These are phyloP conservation scores for Crithidia fasciculata DNA, from an alignment of 208 protist genomes.

Conservation along the genomic window DNA sequence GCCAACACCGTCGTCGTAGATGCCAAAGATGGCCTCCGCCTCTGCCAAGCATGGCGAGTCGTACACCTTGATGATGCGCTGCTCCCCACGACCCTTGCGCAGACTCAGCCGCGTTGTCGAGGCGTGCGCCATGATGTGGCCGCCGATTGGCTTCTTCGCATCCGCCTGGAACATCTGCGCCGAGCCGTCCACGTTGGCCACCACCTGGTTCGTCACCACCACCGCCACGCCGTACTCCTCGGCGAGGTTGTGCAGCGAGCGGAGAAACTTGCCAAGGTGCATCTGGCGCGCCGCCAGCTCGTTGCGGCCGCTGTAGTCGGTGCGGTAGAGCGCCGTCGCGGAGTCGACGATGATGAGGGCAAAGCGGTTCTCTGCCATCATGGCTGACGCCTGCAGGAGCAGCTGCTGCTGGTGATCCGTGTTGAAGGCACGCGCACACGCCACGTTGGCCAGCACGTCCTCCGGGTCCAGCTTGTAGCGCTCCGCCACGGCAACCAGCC, in stretches of 20 bases:
- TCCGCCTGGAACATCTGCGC: conserved; percentile 96
- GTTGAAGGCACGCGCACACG: conserved; percentile 99
- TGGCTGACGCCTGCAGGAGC: conserved; percentile 95
- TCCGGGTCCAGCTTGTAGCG: conserved; percentile 95
- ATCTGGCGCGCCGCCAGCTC: conserved; percentile 98
- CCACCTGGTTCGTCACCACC: conserved; percentile 99
- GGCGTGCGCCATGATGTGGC: conserved; percentile 99
- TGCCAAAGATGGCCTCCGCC: conserved; percentile 96
- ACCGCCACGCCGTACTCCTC: conserved; percentile 99
- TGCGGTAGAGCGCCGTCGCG: conserved; percentile 98
- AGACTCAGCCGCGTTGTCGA: conserved; percentile 99
- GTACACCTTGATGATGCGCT: conserved; percentile 99
- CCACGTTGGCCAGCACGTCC: conserved; percentile 99
- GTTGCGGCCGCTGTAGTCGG: conserved; percentile 98
- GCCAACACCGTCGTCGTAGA: conserved; percentile 96
- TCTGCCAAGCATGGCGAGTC: conserved; percentile 99
- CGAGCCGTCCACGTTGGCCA: conserved; percentile 97
- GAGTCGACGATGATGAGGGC: conserved; percentile 99
- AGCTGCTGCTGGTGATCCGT: conserved; percentile 98
- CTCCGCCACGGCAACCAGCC: conserved; percentile 90
- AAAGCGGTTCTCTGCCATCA: conserved; percentile 98
- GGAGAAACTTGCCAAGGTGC: conserved; percentile 99
- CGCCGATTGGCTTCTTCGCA: conserved; percentile 99
- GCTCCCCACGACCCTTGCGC: conserved; percentile 99
- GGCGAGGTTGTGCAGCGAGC: conserved; percentile 96